phyloP scores from a whole-genome alignment of 768 basidiomycete genomes.

The Suillus subalutaceus region DNA sequence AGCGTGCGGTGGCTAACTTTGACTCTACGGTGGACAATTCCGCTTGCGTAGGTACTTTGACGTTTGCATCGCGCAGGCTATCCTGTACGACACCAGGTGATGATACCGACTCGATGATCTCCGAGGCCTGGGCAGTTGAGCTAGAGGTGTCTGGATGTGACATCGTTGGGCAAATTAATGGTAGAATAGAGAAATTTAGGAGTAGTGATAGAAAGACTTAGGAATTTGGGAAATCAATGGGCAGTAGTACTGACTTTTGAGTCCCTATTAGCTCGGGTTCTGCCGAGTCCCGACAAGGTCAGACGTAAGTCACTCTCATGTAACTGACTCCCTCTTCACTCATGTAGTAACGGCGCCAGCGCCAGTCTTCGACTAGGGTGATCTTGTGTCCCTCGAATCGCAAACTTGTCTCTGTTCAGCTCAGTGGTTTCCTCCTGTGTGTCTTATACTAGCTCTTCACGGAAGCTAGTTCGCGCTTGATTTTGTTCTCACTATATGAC shows the following conservation, averaged over 20 bases:
- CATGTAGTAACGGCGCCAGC: too few species aligned
- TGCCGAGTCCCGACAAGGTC: background rate
- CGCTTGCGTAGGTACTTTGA: slow-evolving; percentile 19
- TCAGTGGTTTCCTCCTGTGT: too few species aligned
- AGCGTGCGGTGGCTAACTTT: slow-evolving; percentile 63
- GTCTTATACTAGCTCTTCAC: too few species aligned
- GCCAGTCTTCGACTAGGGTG: too few species aligned
- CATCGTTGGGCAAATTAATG: background rate
- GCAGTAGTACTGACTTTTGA: background rate
- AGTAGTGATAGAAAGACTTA: background rate
- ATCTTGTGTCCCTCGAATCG: too few species aligned
- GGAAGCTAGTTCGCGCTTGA: background rate
- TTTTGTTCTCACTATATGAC: background rate
- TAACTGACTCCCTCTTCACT: too few species aligned
- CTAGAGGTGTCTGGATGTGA: background rate
- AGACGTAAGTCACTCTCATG: too few species aligned
- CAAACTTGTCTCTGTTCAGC: too few species aligned
- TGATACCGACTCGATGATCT: slow-evolving; percentile 3
- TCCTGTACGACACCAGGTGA: slow-evolving; percentile 8
- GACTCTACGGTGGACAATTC: slow-evolving; percentile 36
- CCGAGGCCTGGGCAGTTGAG: background rate
- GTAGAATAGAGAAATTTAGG: background rate
- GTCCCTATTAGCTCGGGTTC: background rate
- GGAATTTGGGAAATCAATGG: background rate
- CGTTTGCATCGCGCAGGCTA: slow-evolving; percentile 22